Base-by-base conservation (phyloP, 2,329 filamentous ascomycete genomes). In the Aphanocladium album region DNA sequence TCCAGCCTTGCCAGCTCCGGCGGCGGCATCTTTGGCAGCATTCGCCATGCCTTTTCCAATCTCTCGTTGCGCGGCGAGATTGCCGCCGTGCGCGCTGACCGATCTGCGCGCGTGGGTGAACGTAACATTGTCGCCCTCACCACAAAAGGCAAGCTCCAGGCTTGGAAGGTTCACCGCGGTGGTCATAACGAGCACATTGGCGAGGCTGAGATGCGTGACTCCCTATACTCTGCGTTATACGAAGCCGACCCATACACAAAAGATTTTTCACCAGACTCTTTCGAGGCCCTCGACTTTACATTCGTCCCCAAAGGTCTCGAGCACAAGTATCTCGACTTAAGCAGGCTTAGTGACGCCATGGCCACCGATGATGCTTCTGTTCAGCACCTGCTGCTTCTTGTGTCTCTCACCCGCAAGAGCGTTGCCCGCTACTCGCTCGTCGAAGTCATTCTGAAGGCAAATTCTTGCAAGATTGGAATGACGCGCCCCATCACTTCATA, bases 121-220 rank as follows among this genome's bases (percentile, higher is more conserved):
- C 87, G 93, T 70, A 91, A 93, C 66, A 82, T 96, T 37, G 83
- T 96, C 51, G 86, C 93, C 41, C 86, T 88, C 16, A 95, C 92
- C 1, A 83, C 86, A 58, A 88, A 88, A 67, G 93, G 90, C 30
- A 83, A 87, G 61, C 77, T 99, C 27, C 89, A 96, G 67, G 83
- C 88, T 8, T 99, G 95, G 95, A 90, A 89, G 69, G 82, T 97
- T 47, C 91, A 93, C 69, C 91, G 93, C 72, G 90, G 90, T 63
- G 93, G 93, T 37, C 90, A 93, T 66, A 88, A 92, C 69, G 86
- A 89, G 47, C 81, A 91, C 52, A 83, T 89, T 51, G 83, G 83
- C 27, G 90, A 93, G 63, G 79, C 87, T 23, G 89, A 96, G 71
- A 79, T 87, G 61, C 84, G 86, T 60, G 84, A 87, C 23, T 74